Evolutionary conservation across 2,329 filamentous ascomycete species (phyloP).

Genomic region (Biscogniauxia mediterranea): DNA sequence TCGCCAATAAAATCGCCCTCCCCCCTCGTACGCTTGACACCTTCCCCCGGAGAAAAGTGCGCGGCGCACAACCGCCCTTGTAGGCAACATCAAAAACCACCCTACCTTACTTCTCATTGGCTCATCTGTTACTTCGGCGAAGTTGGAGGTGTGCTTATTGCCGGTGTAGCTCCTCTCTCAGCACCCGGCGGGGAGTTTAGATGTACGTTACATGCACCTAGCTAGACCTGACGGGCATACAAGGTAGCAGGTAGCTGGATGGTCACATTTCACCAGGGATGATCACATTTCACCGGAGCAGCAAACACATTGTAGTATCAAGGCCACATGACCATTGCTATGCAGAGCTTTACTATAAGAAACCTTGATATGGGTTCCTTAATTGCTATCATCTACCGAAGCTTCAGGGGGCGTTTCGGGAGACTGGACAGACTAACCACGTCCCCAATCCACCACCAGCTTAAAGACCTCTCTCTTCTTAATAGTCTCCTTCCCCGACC

Average conservation of each 20-base stretch:
- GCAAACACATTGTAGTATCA: not conserved
- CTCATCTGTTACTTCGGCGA: not conserved
- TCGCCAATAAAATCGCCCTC: conserved; percentile 1
- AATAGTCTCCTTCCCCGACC: not conserved
- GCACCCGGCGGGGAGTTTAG: no score
- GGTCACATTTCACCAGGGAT: not conserved
- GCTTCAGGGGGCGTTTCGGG: not conserved
- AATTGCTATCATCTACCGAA: not conserved
- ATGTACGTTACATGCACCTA: no score
- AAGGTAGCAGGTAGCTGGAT: no score
- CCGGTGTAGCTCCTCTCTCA: no score
- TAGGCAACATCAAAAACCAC: conserved; percentile 2
- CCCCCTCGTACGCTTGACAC: conserved; percentile 1
- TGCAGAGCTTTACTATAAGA: not conserved
- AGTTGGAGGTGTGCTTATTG: no score
- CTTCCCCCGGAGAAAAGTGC: conserved; percentile 10
- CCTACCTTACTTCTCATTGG: conserved; percentile 11
- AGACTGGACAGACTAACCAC: not conserved
- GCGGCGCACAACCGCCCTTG: conserved; percentile 11
- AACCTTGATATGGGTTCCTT: not conserved
- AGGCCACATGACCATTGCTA: not conserved
- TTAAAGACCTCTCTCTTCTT: not conserved
- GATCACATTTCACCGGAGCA: not conserved
- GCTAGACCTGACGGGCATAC: no score
- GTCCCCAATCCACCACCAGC: not conserved